Conservation (phyloP, 805 yeast genomes). For the Saccharomycodes ludwigii region DNA sequence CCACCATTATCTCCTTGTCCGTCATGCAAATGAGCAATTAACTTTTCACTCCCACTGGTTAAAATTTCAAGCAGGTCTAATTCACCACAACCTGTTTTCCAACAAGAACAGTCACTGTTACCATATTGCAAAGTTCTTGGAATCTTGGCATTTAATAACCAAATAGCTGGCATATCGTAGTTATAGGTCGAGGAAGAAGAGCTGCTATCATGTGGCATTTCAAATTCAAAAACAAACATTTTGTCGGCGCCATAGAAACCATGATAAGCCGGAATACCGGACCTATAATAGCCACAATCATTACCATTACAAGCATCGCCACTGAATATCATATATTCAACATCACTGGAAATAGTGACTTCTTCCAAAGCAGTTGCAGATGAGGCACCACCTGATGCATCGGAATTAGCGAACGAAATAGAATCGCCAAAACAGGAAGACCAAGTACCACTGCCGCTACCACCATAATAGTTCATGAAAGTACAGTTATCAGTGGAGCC, state of each 20-base stretch:
- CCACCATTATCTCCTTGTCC: conserved; percentile 58
- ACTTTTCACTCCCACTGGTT: conserved; percentile 57
- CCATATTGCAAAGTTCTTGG: conserved; percentile 97
- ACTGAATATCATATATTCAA: conserved; percentile 76
- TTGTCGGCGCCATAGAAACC: conserved; percentile 81
- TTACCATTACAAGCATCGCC: conserved; percentile 42
- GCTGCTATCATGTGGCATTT: conserved; percentile 69
- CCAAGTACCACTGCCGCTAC: conserved; percentile 83
- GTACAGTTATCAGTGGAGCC: conserved; percentile 57
- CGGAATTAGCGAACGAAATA: conserved; percentile 67
- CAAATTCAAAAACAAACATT: conserved; percentile 86
- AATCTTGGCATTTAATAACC: conserved; percentile 90
- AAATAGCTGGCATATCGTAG: conserved; percentile 95
- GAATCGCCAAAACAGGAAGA: conserved; percentile 84
- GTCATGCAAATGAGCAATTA: conserved; percentile 74
- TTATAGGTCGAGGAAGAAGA: conserved; percentile 34
- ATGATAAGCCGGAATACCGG: conserved; percentile 82
- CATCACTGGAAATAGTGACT: conserved; percentile 55
- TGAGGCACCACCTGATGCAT: conserved; percentile 65
- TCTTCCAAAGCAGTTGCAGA: conserved; percentile 58
- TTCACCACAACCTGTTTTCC: conserved; percentile 97
- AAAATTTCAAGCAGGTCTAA: conserved; percentile 88
- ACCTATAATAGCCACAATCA: conserved; percentile 79
- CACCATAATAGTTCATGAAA: conserved; percentile 85
- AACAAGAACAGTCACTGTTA: conserved; percentile 75